Evolutionary conservation across 129 eudicot species (phyloP), one percentile per base, ranked within the genome.

Genomic region (Flaveria ramosissima): DNA sequence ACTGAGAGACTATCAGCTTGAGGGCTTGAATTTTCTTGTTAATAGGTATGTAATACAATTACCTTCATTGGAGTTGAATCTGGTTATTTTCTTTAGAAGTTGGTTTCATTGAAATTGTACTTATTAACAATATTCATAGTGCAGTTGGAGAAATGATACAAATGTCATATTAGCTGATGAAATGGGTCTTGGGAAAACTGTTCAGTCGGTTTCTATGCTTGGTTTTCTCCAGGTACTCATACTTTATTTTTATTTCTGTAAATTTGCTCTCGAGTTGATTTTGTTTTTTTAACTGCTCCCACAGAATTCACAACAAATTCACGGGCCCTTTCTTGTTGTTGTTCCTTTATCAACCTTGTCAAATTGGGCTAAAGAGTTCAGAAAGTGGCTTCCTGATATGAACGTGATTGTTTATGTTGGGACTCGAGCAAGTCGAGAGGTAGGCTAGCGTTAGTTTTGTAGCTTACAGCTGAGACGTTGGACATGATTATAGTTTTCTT

Each of bases 131-230:
- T 67, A 80, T 73, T 70, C 85, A 70, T 77, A 83, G 84, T 68
- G 81, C 91, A 95, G 99, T 83, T 95, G 99, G 99, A 88, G 97
- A 84, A 95, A 92, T 63, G 96, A 95, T 75, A 92, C 97, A 10
- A 95, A 95, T 88, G 99, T 95, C 63, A 95, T 95, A 82, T 85
- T 95, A 81, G 99, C 97, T 36, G 97, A 95, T 89, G 97, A 95
- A 82, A 95, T 95, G 99, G 99, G 99, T 66, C 99, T 95, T 77
- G 99, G 99, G 17, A 95, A 95, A 88, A 95, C 99, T 61, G 95
- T 95, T 72, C 97, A 95, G 87, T 92, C 97, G 13, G 97, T 92
- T 84, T 95, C 99, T 45, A 95, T 95, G 99, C 95, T 95, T 70
- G 99, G 97, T 74, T 95, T 95, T 72, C 81, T 95, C 51, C 97